These are phyloP conservation scores for Stenogyne calaminthoides DNA, from an alignment of 305 asterid species.

Conservation along the genomic window DNA sequence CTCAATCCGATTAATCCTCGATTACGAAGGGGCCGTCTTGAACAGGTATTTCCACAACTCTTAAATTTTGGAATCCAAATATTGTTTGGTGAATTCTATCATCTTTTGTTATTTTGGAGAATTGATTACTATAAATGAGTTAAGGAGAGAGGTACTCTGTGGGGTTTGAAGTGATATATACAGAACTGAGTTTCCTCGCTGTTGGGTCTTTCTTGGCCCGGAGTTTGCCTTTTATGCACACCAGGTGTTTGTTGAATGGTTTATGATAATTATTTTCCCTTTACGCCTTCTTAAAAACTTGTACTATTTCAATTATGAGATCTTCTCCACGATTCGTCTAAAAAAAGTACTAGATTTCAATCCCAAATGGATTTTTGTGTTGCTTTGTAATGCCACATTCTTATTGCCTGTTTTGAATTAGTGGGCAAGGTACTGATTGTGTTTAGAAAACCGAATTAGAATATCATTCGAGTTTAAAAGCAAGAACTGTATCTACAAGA, in stretches of 20 bases:
- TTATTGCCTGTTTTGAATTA: not conserved
- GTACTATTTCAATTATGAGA: not conserved
- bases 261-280: not conserved
- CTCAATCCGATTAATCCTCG: too few relatives aligned
- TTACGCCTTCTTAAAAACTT: not conserved
- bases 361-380: not conserved
- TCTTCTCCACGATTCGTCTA: not conserved
- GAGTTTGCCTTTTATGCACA: conserved; percentile 15
- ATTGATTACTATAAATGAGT: not conserved
- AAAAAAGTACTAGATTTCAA: not conserved
- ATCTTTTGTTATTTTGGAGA: conserved; percentile 6
- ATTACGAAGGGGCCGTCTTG: too few relatives aligned
- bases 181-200: not conserved
- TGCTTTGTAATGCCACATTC: not conserved
- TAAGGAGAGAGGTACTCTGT: not conserved
- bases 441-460: not conserved
- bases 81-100: not conserved
- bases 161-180: not conserved
- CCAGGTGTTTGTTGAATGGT: conserved; percentile 36
- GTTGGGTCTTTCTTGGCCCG: too few relatives aligned
- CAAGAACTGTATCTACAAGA: not conserved
- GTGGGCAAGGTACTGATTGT: not conserved
- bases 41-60: too few relatives aligned
- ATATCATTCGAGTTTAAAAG: not conserved
- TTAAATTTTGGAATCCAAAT: not conserved